Percentiles rank a stretch among this genome's conserved stretches.
phyloP scores from a whole-genome alignment of 1,284 basidiomycete genomes.

The Cryptococcus sp. region DNA sequence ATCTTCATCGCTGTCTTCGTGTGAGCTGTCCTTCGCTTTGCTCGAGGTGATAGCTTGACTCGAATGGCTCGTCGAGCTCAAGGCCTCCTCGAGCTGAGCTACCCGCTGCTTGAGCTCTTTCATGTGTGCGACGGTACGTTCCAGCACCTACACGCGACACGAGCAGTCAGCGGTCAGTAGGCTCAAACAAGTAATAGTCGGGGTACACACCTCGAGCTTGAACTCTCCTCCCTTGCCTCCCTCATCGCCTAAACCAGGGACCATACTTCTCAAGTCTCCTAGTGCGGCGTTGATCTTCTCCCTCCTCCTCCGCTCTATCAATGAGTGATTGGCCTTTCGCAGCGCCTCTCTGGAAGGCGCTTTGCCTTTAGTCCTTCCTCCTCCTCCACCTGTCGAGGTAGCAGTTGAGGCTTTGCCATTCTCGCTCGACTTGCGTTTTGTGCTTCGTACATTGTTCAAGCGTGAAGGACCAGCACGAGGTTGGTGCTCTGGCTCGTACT shows the following conservation, averaged over 20 bases:
- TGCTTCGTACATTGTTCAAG: background rate
- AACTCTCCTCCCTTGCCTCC: constrained; percentile 51
- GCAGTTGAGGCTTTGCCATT: background rate
- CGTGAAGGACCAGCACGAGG: background rate
- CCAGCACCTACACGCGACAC: constrained; percentile 41
- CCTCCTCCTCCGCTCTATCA: constrained; percentile 50
- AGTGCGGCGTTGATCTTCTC: constrained; percentile 53
- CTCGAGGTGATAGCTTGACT: no score
- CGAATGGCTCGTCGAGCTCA: background rate
- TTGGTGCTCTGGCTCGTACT: constrained; percentile 24
- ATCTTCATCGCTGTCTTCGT: background rate
- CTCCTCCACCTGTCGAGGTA: background rate
- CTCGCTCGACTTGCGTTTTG: background rate
- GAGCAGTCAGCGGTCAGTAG: background rate
- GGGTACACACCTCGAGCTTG: constrained; percentile 49
- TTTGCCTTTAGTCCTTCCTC: background rate
- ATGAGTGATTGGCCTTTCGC: constrained; percentile 50
- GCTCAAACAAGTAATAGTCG: background rate
- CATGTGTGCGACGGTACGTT: constrained; percentile 52
- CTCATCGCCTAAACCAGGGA: constrained; percentile 48
- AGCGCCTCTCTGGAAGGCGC: constrained; percentile 41
- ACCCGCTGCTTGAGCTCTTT: constrained; percentile 40
- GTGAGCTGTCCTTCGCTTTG: background rate
- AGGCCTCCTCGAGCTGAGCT: constrained; percentile 26
- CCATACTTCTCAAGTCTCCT: constrained; percentile 48